phyloP scores from a whole-genome alignment of 371 early-diverging fungal genomes.

The Saksenaea oblongispora region DNA sequence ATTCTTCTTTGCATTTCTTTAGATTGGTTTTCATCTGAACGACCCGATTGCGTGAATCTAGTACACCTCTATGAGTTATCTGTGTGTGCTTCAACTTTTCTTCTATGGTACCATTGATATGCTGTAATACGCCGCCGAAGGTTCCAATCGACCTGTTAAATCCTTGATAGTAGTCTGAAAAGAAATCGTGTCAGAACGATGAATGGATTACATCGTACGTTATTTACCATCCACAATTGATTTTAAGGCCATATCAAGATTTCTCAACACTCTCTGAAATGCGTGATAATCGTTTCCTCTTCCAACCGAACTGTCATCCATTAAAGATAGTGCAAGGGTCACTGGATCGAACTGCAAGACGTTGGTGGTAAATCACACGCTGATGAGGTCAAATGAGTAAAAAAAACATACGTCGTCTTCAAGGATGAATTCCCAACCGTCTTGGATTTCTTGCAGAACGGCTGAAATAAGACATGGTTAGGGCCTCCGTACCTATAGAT shows the following conservation, averaged over 20 bases:
- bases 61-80: slow-evolving; percentile 17
- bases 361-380: background rate
- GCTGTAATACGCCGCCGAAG: slow-evolving; percentile 87
- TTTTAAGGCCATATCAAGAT: slow-evolving; percentile 82
- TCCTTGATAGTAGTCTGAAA: slow-evolving; percentile 85
- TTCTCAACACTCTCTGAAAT: slow-evolving; percentile 70
- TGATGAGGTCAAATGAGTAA: too few relatives aligned
- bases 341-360: slow-evolving; percentile 86
- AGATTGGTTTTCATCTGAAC: slow-evolving; percentile 69
- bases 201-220: background rate
- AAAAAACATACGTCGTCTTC: slow-evolving; percentile 44
- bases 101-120: slow-evolving; percentile 66
- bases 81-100: slow-evolving; percentile 11
- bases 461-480: slow-evolving; percentile 15
- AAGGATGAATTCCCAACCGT: slow-evolving; percentile 71
- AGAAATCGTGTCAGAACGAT: background rate
- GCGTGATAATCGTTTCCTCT: slow-evolving; percentile 77
- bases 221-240: slow-evolving; percentile 82
- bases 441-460: slow-evolving; percentile 51
- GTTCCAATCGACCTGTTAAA: slow-evolving; percentile 92
- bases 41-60: slow-evolving; percentile 65
- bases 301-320: slow-evolving; percentile 81
- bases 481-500: background rate
- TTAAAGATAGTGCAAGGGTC: slow-evolving; percentile 79
- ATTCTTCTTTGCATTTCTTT: slow-evolving; percentile 67